Base-by-base conservation (phyloP, 2,329 filamentous ascomycete genomes). In the Exophiala aquamarina region DNA sequence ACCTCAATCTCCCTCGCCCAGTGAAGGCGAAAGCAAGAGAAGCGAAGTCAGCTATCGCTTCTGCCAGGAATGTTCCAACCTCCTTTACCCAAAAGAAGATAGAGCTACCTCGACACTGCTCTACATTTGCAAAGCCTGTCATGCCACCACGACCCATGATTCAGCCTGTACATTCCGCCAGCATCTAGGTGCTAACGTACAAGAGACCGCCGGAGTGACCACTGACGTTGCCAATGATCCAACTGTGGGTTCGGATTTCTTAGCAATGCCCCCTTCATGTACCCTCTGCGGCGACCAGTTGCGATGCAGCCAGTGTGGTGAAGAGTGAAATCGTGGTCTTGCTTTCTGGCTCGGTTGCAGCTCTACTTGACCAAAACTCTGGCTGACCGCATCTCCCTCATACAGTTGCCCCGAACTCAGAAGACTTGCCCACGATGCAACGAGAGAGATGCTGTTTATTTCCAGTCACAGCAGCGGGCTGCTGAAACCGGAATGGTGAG, bases 41-140 rank as follows among this genome's bases (percentile, higher is more conserved):
- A 54, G 54, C 41, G 57, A 95, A 69, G 91, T 97, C 70, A 90
- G 89, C 38, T 98, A 97, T 72, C 86, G 89, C 64, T 98, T 98
- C 79, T 98, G 93, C 76, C 90, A 89, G 61, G 93, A 98, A 78
- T 98, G 93, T 75, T 95, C 91, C 62, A 98, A 98, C 77, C 87
- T 98, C 81, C 78, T 98, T 45, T 97, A 97, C 66, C 93, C 93
- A 41, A 93, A 94, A 72, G 94, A 98, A 76, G 90, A 98, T 70
- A 83, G 86, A 54, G 77, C 84, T 52, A 83, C 83, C 53, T 88
- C 88, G 73, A 85, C 84, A 62, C 84, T 98, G 59, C 86, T 95
- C 75, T 98, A 94, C 72, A 90, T 89, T 56, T 98, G 93, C 77
- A 88, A 92, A 61, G 96, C 91, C 47, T 98, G 93, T 74, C 85